A percentile compares a stretch with the other conserved stretches of the same genome.
These are phyloP conservation scores for Passiflora organensis DNA, from an alignment of 345 rosid genomes.

Conservation along the genomic window DNA sequence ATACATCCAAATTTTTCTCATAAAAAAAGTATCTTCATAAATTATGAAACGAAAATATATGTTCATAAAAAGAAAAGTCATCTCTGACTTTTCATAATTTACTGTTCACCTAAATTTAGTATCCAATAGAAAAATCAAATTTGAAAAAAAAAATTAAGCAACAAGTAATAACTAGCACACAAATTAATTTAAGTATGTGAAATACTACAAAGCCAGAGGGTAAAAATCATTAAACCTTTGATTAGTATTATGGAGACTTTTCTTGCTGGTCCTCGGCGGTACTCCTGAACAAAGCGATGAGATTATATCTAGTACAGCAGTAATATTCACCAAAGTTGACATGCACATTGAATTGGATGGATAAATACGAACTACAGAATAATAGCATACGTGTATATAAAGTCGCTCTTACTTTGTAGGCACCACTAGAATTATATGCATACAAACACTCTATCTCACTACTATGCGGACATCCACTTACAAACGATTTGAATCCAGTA, in stretches of 20 bases:
- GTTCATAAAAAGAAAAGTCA: too few species aligned
- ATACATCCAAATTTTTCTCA: too few species aligned
- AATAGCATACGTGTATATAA: background rate
- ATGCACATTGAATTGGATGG: too few species aligned
- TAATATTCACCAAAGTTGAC: too few species aligned
- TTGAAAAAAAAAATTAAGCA: background rate
- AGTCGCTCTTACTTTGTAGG: background rate
- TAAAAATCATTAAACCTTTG: constrained; percentile 39
- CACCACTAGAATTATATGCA: background rate
- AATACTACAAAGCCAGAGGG: background rate
- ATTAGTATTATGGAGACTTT: constrained; percentile 24
- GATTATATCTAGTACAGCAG: background rate
- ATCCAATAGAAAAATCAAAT: too few species aligned
- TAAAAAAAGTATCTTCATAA: too few species aligned
- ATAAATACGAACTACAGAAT: background rate
- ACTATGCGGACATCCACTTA: too few species aligned
- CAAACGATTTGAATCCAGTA: too few species aligned
- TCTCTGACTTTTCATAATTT: too few species aligned
- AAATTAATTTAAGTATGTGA: background rate
- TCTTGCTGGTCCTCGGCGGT: constrained; percentile 32
- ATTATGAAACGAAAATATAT: too few species aligned
- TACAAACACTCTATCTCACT: background rate
- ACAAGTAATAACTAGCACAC: background rate
- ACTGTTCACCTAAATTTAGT: too few species aligned
- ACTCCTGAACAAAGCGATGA: constrained; percentile 42